These are phyloP conservation scores for Phytophthora macrochlamydospora DNA, from an alignment of 352 stramenopile species.

Conservation along the genomic window DNA sequence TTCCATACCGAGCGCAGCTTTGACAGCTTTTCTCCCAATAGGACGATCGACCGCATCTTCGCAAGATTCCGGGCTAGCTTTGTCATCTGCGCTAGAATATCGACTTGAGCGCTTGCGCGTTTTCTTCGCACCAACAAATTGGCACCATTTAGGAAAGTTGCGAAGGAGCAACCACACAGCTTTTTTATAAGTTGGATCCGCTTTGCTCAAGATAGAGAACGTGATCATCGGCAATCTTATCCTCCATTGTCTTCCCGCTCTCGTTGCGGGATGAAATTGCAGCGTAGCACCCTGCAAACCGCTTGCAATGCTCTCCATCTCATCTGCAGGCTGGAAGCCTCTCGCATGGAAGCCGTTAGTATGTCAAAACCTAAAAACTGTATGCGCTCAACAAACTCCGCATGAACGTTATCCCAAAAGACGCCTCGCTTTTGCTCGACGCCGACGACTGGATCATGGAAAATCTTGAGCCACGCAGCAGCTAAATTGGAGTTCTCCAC, in stretches of 20 bases:
- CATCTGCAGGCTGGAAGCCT: neutral
- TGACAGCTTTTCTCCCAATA: neutral
- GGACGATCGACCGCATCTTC: neutral
- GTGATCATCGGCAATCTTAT: neutral
- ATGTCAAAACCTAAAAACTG: no score
- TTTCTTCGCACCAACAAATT: no score
- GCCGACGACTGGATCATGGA: neutral
- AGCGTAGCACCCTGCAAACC: constrained; percentile 2
- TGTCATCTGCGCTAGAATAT: neutral
- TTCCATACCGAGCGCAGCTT: neutral
- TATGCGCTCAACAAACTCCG: neutral
- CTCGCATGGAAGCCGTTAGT: no score
- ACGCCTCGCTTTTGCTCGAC: neutral
- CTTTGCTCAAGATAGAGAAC: neutral
- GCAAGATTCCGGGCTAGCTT: neutral
- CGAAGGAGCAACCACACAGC: neutral
- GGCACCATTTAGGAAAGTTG: no score
- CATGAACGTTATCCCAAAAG: neutral
- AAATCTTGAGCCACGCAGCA: neutral
- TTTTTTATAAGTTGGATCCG: neutral
- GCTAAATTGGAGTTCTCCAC: neutral
- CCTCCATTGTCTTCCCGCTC: neutral
- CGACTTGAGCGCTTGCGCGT: no score
- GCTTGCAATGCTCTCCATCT: neutral
- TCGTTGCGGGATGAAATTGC: neutral